Conservation (phyloP, 2,329 filamentous ascomycete genomes). For the Talaromyces sp. region DNA sequence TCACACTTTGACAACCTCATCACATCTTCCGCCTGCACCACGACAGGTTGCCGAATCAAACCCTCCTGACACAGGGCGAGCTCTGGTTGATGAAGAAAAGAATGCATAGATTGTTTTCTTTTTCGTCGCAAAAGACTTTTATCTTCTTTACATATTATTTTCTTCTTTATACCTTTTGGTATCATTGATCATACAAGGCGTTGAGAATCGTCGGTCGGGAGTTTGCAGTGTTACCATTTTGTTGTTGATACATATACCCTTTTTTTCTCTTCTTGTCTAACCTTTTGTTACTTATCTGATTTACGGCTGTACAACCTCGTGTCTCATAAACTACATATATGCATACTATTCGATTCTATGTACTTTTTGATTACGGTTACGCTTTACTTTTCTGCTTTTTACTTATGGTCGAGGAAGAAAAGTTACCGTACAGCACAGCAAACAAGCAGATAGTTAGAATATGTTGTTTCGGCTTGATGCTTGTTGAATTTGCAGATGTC, state of each 20-base stretch:
- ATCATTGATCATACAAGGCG: slow-evolving; percentile 8
- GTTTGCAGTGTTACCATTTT: slow-evolving; percentile 1
- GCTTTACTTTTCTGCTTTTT: not conserved
- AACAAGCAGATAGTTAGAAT: not conserved
- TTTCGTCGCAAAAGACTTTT: not conserved
- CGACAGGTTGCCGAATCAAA: slow-evolving; percentile 28
- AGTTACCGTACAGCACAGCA: not conserved
- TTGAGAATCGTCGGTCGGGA: slow-evolving; percentile 4
- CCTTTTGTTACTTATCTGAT: not conserved
- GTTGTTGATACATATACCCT: slow-evolving; percentile 8
- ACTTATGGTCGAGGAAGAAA: not conserved
- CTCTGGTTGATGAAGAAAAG: slow-evolving; percentile 12
- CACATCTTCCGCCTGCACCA: slow-evolving; percentile 18
- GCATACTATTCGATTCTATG: not conserved
- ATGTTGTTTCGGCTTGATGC: not conserved
- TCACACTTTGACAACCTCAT: not conserved
- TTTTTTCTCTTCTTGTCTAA: not conserved
- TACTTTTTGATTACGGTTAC: not conserved
- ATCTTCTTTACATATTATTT: not conserved
- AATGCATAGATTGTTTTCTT: slow-evolving; percentile 7
- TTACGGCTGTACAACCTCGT: slow-evolving; percentile 6
- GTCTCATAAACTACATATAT: not conserved
- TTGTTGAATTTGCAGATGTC: not conserved
- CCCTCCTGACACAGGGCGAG: slow-evolving; percentile 11
- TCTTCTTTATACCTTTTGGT: slow-evolving; percentile 2